Percentiles rank a stretch among this genome's conserved stretches.
phyloP scores from a whole-genome alignment of 169 alveolate species.

The Plasmodium billcollinsi region DNA sequence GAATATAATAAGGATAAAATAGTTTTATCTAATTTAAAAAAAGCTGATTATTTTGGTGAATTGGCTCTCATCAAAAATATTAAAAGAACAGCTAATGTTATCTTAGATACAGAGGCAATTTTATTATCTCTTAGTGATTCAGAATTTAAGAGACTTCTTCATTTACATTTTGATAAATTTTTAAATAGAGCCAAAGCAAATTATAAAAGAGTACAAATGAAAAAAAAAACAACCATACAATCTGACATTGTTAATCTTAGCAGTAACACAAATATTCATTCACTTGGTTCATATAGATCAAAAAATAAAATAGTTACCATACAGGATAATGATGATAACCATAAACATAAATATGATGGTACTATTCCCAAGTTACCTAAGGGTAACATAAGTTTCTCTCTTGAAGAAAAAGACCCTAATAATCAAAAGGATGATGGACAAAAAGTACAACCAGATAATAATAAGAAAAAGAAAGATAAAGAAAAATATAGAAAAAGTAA shows the following conservation, averaged over 20 bases:
- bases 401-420: not conserved
- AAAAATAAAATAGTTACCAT: constrained; percentile 35
- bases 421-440: not conserved
- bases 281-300: not conserved
- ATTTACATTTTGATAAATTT: constrained; percentile 59
- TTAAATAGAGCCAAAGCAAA: constrained; percentile 75
- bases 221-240: not conserved
- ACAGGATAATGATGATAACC: constrained; percentile 13
- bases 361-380: not conserved
- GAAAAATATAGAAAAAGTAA: not conserved
- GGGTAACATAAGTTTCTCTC: not conserved
- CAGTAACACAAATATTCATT: constrained; percentile 11
- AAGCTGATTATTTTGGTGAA: constrained; percentile 98
- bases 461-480: not conserved
- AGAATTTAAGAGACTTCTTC: constrained; percentile 59
- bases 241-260: not conserved
- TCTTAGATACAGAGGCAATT: constrained; percentile 53
- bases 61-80: constrained; percentile 94
- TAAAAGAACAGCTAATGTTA: constrained; percentile 96
- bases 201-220: constrained; percentile 48
- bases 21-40: constrained; percentile 37
- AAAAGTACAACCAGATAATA: not conserved
- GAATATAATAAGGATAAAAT: constrained; percentile 43
- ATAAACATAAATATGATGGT: constrained; percentile 2
- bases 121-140: constrained; percentile 31